phyloP scores from a whole-genome alignment of 768 basidiomycete species.

The Pulveroboletus sp. region DNA sequence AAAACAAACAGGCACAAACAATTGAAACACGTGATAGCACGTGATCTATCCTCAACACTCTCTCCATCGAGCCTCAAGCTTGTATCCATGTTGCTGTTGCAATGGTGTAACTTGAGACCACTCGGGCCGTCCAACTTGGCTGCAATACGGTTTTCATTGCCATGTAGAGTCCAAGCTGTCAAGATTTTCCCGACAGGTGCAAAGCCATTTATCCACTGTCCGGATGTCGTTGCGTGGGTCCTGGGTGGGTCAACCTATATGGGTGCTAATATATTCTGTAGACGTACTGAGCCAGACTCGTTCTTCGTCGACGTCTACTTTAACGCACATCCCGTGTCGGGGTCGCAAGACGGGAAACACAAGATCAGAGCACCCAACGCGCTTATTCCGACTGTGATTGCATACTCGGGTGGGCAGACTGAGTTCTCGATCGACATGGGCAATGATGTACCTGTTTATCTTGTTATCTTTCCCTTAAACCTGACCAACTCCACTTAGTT shows the following conservation, averaged over 20 bases:
- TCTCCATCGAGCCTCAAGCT: not conserved
- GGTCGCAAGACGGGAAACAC: constrained; percentile 45
- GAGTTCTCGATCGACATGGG: constrained; percentile 74
- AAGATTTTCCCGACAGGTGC: constrained; percentile 67
- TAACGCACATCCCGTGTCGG: constrained; percentile 58
- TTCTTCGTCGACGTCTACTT: constrained; percentile 77
- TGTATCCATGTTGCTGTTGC: constrained; percentile 52
- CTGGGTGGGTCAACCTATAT: not conserved
- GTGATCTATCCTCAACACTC: not conserved
- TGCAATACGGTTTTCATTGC: constrained; percentile 67
- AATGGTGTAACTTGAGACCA: constrained; percentile 66
- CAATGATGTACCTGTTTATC: constrained; percentile 46
- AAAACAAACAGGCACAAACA: not conserved
- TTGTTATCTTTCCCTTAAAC: not conserved
- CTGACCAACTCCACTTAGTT: constrained; percentile 40
- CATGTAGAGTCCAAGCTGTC: constrained; percentile 66
- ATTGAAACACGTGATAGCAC: not conserved
- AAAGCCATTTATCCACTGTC: constrained; percentile 57
- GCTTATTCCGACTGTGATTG: constrained; percentile 66
- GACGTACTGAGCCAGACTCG: constrained; percentile 67
- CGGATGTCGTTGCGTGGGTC: constrained; percentile 62
- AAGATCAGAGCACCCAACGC: constrained; percentile 68
- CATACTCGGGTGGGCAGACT: constrained; percentile 65
- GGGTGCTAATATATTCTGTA: constrained; percentile 25
- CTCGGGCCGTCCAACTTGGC: constrained; percentile 56